Evolutionary conservation across 1,284 basidiomycete species (phyloP).

Genomic region (Trichosporon sp.): DNA sequence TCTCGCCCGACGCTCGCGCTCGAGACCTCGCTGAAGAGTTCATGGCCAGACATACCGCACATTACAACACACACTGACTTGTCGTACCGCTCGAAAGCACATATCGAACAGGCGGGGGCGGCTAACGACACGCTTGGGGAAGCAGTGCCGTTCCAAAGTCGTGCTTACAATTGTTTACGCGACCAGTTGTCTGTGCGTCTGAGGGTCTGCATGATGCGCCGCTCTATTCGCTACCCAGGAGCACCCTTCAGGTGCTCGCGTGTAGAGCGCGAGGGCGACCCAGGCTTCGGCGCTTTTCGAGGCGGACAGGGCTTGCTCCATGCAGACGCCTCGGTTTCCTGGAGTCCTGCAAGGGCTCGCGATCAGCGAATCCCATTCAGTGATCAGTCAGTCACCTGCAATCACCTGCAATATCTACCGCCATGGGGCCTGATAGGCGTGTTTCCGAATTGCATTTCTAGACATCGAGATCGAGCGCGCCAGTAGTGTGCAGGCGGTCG

Average conservation of each 20-base stretch:
- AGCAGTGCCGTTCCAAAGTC: too few species aligned
- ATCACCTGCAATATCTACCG: not conserved
- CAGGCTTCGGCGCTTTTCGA: not conserved
- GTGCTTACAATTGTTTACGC: not conserved
- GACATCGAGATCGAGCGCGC: not conserved
- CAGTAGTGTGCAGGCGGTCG: not conserved
- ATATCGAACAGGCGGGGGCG: not conserved
- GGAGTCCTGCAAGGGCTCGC: not conserved
- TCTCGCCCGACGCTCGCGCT: too few species aligned
- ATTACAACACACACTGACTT: too few species aligned
- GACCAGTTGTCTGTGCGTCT: not conserved
- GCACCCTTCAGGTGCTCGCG: not conserved
- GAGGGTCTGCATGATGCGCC: not conserved
- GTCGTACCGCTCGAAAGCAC: too few species aligned
- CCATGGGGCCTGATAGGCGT: not conserved
- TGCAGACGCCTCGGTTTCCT: not conserved
- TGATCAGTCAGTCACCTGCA: not conserved
- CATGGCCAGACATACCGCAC: too few species aligned
- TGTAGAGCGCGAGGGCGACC: not conserved
- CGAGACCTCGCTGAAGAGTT: too few species aligned
- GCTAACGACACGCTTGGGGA: too few species aligned
- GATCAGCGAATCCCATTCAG: not conserved
- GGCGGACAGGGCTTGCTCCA: not conserved
- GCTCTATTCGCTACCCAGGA: not conserved
- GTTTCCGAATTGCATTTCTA: not conserved